These are phyloP conservation scores for Zopfia rhizophila DNA, from an alignment of 2,329 filamentous ascomycete species.

Conservation along the genomic window DNA sequence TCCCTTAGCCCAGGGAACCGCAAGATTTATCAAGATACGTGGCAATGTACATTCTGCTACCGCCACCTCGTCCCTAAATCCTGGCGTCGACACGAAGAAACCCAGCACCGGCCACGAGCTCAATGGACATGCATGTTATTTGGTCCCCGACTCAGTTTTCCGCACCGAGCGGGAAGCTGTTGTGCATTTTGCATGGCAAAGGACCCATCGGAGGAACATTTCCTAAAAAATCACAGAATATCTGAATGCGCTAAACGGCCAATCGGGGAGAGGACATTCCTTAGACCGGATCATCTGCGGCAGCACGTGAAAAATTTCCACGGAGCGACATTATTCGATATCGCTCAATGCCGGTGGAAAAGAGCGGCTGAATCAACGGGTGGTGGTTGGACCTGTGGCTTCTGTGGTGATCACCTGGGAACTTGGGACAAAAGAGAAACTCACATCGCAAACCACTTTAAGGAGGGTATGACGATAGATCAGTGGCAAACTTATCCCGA, in stretches of 20 bases:
- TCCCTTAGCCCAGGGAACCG: neutral
- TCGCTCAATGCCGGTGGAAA: conserved; percentile 42
- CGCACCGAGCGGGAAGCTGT: conserved; percentile 7
- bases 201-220: conserved; percentile 43
- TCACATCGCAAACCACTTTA: conserved; percentile 47
- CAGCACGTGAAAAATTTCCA: conserved; percentile 49
- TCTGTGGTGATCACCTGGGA: conserved; percentile 35
- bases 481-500: conserved; percentile 33
- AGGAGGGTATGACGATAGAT: conserved; percentile 42
- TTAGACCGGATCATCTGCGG: conserved; percentile 44
- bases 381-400: conserved; percentile 41
- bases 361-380: conserved; percentile 19
- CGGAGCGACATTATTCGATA: conserved; percentile 31
- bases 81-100: conserved; percentile 51
- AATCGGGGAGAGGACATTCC: conserved; percentile 41
- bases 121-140: conserved; percentile 47
- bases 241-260: conserved; percentile 40
- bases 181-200: conserved; percentile 44
- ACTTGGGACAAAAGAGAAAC: conserved; percentile 44
- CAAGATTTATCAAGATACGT: conserved; percentile 30
- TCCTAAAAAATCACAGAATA: conserved; percentile 39
- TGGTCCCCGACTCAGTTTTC: conserved; percentile 32
- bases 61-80: conserved; percentile 42
- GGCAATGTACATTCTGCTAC: conserved; percentile 50
- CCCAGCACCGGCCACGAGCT: conserved; percentile 45